Evolutionary conservation across 169 alveolate genomes (phyloP).

Genomic region (Babesia bigemina): DNA sequence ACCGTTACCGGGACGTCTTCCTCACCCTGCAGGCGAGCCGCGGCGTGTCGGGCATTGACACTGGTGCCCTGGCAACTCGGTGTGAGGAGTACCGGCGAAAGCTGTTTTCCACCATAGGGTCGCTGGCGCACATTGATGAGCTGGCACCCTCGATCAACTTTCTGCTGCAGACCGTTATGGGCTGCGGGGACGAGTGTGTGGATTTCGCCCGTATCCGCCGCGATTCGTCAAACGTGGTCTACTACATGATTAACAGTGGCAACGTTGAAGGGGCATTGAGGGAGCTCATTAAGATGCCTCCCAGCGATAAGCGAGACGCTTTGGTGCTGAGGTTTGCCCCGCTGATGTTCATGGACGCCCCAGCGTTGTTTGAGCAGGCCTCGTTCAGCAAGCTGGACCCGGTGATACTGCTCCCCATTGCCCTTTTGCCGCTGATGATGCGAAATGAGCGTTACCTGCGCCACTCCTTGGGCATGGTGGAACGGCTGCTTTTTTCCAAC

Average conservation of each 20-base stretch:
- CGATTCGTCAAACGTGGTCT: slow-evolving; percentile 44
- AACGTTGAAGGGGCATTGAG: slow-evolving; percentile 45
- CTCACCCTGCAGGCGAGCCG: slow-evolving; percentile 39
- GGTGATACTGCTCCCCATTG: slow-evolving; percentile 42
- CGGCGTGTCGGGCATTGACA: slow-evolving; percentile 9
- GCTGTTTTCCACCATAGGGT: slow-evolving; percentile 38
- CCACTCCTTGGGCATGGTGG: slow-evolving; percentile 40
- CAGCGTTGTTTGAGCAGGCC: slow-evolving; percentile 38
- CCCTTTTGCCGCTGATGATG: slow-evolving; percentile 52
- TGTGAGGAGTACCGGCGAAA: slow-evolving; percentile 33
- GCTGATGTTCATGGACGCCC: slow-evolving; percentile 55
- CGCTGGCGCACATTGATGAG: slow-evolving; percentile 54
- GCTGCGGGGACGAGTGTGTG: slow-evolving; percentile 62
- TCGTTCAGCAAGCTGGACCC: slow-evolving; percentile 53
- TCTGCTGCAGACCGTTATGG: slow-evolving; percentile 60
- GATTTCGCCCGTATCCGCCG: slow-evolving; percentile 56
- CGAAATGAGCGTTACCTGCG: slow-evolving; percentile 28
- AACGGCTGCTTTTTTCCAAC: slow-evolving; percentile 31
- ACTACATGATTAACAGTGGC: slow-evolving; percentile 53
- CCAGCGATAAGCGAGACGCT: slow-evolving; percentile 53
- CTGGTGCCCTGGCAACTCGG: slow-evolving; percentile 2
- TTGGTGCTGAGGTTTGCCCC: slow-evolving; percentile 62
- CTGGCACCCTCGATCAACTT: slow-evolving; percentile 56
- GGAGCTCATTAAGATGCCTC: slow-evolving; percentile 60
- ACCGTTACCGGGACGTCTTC: slow-evolving; percentile 35